Conservation (phyloP, 2,329 filamentous ascomycete genomes). For the Gaeumannomyces sp. region DNA sequence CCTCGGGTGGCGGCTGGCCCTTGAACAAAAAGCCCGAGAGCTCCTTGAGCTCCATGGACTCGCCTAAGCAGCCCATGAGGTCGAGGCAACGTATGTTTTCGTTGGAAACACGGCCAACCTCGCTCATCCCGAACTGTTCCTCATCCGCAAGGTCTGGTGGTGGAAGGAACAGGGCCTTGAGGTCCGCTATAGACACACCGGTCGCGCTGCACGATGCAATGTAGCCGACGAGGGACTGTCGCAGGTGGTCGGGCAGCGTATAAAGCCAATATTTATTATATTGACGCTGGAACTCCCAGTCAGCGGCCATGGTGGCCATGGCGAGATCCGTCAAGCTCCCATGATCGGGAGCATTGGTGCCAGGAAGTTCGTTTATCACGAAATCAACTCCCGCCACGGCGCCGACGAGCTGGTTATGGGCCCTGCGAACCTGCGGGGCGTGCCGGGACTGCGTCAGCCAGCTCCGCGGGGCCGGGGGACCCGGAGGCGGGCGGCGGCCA, state of each 20-base stretch:
- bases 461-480: conserved; percentile 53
- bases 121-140: conserved; percentile 15
- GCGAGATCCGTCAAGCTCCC: conserved; percentile 46
- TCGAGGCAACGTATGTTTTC: conserved; percentile 47
- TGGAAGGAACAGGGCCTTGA: conserved; percentile 39
- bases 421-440: conserved; percentile 15
- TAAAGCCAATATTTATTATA: conserved; percentile 54
- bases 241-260: conserved; percentile 46
- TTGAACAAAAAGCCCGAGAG: conserved; percentile 43
- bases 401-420: background rate
- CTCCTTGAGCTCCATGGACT: conserved; percentile 45
- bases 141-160: conserved; percentile 24
- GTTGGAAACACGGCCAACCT: conserved; percentile 29
- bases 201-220: conserved; percentile 37
- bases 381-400: background rate
- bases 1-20: conserved; percentile 20
- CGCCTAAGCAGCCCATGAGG: conserved; percentile 45
- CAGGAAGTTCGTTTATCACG: conserved; percentile 32
- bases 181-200: conserved; percentile 43
- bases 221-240: conserved; percentile 45
- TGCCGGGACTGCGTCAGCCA: conserved; percentile 39
- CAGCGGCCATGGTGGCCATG: conserved; percentile 41
- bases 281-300: conserved; percentile 49
- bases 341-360: conserved; percentile 34
- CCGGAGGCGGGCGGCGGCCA: conserved; percentile 48